phyloP scores from a whole-genome alignment of 495 filamentous ascomycete species.

The Apodospora peruviana region DNA sequence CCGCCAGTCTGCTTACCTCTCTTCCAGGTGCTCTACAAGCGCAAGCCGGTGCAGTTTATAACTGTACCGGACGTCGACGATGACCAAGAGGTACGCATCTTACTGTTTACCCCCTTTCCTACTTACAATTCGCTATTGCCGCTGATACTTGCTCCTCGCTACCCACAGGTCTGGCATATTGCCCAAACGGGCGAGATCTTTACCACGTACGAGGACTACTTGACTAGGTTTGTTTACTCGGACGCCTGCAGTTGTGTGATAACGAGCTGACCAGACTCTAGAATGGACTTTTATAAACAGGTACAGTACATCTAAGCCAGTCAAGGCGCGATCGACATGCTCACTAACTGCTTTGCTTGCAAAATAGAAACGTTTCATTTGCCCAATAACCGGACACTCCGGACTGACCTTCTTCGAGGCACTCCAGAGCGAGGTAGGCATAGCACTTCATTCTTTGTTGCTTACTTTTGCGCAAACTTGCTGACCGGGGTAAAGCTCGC shows the following conservation, averaged over 20 bases:
- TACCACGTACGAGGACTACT: conserved; percentile 79
- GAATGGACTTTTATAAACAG: conserved; percentile 92
- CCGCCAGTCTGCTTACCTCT: no score
- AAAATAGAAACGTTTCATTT: conserved; percentile 77
- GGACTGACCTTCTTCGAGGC: conserved; percentile 93
- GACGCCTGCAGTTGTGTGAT: conserved; percentile 4
- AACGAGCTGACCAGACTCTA: conserved; percentile 30
- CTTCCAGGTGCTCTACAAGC: conserved; percentile 83
- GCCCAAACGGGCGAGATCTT: conserved; percentile 87
- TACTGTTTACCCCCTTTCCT: not conserved
- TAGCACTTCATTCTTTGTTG: not conserved
- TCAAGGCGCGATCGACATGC: not conserved
- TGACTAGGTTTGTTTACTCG: conserved; percentile 58
- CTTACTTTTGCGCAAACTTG: not conserved
- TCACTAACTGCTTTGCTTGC: not conserved
- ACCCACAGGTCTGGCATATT: conserved; percentile 79
- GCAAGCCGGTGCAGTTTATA: conserved; percentile 87
- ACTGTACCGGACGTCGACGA: conserved; percentile 70
- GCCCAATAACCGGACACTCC: conserved; percentile 90
- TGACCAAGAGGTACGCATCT: conserved; percentile 60
- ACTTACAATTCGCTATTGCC: no score
- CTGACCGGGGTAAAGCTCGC: conserved; percentile 53
- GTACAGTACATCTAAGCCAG: conserved; percentile 32
- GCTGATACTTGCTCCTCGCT: not conserved
- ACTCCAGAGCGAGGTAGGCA: conserved; percentile 81